Base-by-base conservation (phyloP, 305 asterid genomes). In the Rubia tinctorum region DNA sequence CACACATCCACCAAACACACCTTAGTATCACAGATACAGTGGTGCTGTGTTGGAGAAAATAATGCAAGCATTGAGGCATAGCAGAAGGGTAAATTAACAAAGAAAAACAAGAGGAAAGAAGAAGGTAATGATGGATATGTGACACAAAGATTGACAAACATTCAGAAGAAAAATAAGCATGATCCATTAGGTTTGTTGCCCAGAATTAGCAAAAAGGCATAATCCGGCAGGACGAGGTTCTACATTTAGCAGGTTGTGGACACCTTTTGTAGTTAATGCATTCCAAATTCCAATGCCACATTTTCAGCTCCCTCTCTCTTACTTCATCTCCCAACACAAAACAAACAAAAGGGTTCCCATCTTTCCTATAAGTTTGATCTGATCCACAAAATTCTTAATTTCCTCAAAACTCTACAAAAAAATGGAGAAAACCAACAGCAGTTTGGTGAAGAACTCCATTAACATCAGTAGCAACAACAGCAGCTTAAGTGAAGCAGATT, bases 221-320 rank as follows among this genome's bases (percentile, higher is more conserved):
- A 71, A 58, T 68, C 81, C 84, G 80, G 83, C 82, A 80, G 83
- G 80, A 82, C 82, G 77, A 82, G 85, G 78, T 84, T 87, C 85
- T 69, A 75, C 80, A 72, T 49, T 76, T 82, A 82, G 89, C 60
- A 88, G 76, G 76, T 77, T 61, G 72, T 78, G 76, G 85, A 85
- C 83, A 86, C 83, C 84, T 82, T 75, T 84, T 85, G 82, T 82
- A 69, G 71, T 75, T 80, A 78, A 82, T 74, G 75, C 71, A 71
- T 73, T 68, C 86, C 89, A 83, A 81, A 80, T 80, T 7, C 59
- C 59, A 53, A 53, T 18, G 23, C 59, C 59, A 68, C 13, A 43
- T 71, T 71, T 76, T 65, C 82, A 42, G 27, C 81, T 78, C 66
- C 73, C 56, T 71, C 75, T 58, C 77, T 44, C 20, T 30, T 34